A percentile compares a stretch with the other conserved stretches of the same genome.
Conservation (phyloP, 495 filamentous ascomycete genomes). For the Tuber brumale region DNA sequence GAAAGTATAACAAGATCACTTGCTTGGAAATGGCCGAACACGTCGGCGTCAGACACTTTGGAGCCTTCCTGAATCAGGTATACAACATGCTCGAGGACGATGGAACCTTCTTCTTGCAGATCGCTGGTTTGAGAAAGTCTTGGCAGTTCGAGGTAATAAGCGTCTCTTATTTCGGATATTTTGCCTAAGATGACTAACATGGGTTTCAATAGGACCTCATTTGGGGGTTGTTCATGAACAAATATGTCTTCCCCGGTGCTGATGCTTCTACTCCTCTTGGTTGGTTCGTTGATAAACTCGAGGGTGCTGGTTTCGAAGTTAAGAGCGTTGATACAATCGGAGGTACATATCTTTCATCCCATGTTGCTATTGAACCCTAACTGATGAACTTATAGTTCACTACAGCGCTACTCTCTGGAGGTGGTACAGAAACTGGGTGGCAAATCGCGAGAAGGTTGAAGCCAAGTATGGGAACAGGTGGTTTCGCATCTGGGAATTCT, state of each 20-base stretch:
- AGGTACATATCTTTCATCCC: conserved; percentile 10
- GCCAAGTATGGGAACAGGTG: conserved; percentile 93
- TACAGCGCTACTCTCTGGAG: conserved; percentile 96
- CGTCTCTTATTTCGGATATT: conserved; percentile 55
- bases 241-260: conserved; percentile 83
- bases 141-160: conserved; percentile 77
- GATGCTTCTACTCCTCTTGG: conserved; percentile 77
- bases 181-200: neutral
- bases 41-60: conserved; percentile 71
- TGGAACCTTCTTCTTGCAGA: conserved; percentile 75
- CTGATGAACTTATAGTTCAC: conserved; percentile 91
- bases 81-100: conserved; percentile 85
- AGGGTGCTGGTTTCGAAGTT: conserved; percentile 71
- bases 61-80: conserved; percentile 61
- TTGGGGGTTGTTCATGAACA: conserved; percentile 79
- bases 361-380: conserved; percentile 14
- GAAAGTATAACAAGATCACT: conserved; percentile 75
- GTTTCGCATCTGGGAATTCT: conserved; percentile 99
- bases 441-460: conserved; percentile 86
- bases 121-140: conserved; percentile 68
- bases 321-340: conserved; percentile 48
- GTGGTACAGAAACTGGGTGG: conserved; percentile 99
- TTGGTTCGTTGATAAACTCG: conserved; percentile 61
- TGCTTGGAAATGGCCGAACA: conserved; percentile 89
- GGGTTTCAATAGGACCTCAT: conserved; percentile 16